Percentiles rank a stretch among this genome's conserved stretches.
Conservation (phyloP, 192 early-diverging fungal species). For the Backusella australiensis region DNA sequence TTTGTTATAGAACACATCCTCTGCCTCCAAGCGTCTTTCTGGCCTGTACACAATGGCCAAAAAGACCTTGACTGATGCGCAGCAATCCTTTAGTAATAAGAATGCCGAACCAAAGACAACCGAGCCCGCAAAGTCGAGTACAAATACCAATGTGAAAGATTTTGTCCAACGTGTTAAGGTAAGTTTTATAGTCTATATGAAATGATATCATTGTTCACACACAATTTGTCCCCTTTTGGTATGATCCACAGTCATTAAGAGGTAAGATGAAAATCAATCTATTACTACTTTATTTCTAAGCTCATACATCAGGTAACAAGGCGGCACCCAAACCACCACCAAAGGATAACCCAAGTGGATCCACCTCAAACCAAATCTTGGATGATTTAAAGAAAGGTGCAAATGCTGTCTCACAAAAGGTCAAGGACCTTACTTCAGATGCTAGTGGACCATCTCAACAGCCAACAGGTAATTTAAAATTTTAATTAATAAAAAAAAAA, state of each 20-base stretch:
- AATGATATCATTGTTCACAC: background rate
- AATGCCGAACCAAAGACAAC: background rate
- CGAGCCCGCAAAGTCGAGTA: background rate
- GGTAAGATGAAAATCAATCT: background rate
- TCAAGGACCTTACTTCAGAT: background rate
- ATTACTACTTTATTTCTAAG: background rate
- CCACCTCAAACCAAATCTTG: background rate
- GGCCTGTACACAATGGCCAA: background rate
- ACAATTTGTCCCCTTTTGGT: background rate
- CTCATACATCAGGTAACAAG: background rate
- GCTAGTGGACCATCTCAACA: background rate
- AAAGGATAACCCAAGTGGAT: background rate
- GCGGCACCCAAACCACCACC: background rate
- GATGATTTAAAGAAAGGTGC: conserved; percentile 4
- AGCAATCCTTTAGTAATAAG: background rate
- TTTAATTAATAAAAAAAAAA: background rate
- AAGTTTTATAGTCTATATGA: background rate
- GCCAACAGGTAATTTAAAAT: background rate
- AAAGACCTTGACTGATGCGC: background rate
- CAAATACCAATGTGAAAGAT: background rate
- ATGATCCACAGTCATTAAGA: background rate
- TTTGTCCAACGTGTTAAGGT: background rate
- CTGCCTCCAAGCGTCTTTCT: background rate
- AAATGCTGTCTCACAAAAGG: background rate
- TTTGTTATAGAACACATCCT: background rate